Evolutionary conservation across 2,329 filamentous ascomycete species (phyloP).

Genomic region (Fusarium napiforme): DNA sequence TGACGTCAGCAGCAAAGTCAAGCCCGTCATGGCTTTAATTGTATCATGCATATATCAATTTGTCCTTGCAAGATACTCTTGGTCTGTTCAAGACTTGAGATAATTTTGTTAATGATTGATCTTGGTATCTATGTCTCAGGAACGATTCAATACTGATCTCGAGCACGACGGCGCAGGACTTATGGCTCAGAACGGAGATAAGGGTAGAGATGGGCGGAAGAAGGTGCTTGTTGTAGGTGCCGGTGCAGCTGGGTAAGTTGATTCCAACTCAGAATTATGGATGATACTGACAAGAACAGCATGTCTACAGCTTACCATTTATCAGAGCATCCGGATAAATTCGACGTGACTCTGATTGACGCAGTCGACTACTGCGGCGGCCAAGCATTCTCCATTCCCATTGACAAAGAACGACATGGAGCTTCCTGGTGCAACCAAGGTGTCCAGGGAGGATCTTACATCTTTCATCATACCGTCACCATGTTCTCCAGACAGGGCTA

Average conservation of each 20-base stretch:
- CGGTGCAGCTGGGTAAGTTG: constrained; percentile 30
- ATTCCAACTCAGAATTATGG: rapidly evolving
- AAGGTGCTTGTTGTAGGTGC: constrained; percentile 22
- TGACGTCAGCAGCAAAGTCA: constrained; percentile 35
- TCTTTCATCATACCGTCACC: constrained; percentile 31
- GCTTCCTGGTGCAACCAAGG: constrained; percentile 33
- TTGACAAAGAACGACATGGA: constrained; percentile 29
- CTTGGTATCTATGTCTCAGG: constrained; percentile 1
- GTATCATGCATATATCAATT: background rate
- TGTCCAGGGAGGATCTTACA: constrained; percentile 27
- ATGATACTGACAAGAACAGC: background rate
- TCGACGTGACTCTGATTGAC: constrained; percentile 25
- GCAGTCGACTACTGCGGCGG: constrained; percentile 31
- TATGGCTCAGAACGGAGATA: constrained; percentile 27
- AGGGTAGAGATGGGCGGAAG: constrained; percentile 13
- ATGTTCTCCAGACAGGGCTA: constrained; percentile 32
- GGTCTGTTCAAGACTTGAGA: background rate
- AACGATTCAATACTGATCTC: background rate
- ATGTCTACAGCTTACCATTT: constrained; percentile 31
- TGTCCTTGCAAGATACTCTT: background rate
- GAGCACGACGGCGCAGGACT: constrained; percentile 26
- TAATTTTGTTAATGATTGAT: background rate
- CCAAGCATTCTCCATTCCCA: constrained; percentile 31
- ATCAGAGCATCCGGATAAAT: constrained; percentile 20
- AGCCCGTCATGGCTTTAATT: constrained; percentile 31